phyloP scores from a whole-genome alignment of 176 grass and related monocot genomes.

The Chloris gayana region DNA sequence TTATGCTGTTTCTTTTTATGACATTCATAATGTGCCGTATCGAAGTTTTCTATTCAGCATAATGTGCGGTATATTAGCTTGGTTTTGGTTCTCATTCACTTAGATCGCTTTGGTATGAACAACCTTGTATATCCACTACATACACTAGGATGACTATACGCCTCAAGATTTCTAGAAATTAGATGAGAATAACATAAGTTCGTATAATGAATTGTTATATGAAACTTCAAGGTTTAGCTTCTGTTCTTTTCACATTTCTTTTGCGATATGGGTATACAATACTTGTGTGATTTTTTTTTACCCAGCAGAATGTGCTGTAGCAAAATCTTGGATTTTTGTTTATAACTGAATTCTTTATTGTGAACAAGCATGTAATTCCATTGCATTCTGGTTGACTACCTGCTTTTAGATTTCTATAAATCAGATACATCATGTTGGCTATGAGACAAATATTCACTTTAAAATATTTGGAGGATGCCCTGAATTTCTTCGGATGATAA shows the following conservation, averaged over 20 bases:
- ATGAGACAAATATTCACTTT: background rate
- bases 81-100: background rate
- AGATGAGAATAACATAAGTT: background rate
- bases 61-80: background rate
- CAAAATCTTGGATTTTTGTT: too few species aligned
- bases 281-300: too few species aligned
- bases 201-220: background rate
- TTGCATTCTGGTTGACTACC: background rate
- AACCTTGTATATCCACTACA: slow-evolving; percentile 7
- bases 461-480: background rate
- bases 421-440: slow-evolving; percentile 20
- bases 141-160: slow-evolving; percentile 5
- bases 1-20: background rate
- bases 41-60: background rate
- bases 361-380: too few species aligned
- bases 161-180: slow-evolving; percentile 19
- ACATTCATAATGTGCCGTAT: slow-evolving; percentile 3
- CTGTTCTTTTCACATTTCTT: background rate
- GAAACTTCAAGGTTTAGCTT: background rate
- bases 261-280: background rate
- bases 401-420: slow-evolving; percentile 17
- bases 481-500: slow-evolving; percentile 6
- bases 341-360: too few species aligned
- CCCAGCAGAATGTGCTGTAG: too few species aligned
- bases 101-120: background rate